phyloP scores from a whole-genome alignment of 371 early-diverging fungal species.

The Aphelidium insulamus region DNA sequence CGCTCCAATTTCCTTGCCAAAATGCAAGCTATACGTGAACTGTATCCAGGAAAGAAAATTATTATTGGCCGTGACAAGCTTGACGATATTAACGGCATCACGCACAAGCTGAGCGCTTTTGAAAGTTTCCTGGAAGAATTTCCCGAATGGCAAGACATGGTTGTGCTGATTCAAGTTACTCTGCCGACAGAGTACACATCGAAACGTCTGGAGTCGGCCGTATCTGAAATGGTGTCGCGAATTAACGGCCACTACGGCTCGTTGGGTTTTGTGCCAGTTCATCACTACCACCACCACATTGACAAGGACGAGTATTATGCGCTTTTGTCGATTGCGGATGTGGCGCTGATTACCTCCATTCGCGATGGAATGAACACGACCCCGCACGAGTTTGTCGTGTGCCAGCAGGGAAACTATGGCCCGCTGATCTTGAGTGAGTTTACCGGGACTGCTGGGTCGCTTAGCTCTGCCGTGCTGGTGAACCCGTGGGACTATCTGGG shows the following conservation, averaged over 20 bases:
- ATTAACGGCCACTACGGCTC: slow-evolving; percentile 89
- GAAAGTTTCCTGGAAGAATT: slow-evolving; percentile 71
- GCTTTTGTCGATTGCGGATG: slow-evolving; percentile 78
- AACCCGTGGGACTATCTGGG: slow-evolving; percentile 94
- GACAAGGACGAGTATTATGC: slow-evolving; percentile 86
- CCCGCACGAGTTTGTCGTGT: slow-evolving; percentile 90
- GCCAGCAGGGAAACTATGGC: slow-evolving; percentile 76
- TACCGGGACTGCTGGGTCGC: slow-evolving; percentile 85
- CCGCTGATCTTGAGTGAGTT: slow-evolving; percentile 89
- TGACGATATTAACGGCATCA: slow-evolving; percentile 94
- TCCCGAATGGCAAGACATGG: slow-evolving; percentile 76
- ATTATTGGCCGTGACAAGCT: slow-evolving; percentile 94
- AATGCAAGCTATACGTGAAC: slow-evolving; percentile 48
- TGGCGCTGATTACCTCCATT: slow-evolving; percentile 79
- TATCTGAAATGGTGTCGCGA: slow-evolving; percentile 68
- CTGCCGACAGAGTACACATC: slow-evolving; percentile 23
- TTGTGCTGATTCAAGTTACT: slow-evolving; percentile 69
- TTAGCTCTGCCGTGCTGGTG: slow-evolving; percentile 72
- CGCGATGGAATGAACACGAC: slow-evolving; percentile 99
- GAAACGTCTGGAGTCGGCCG: slow-evolving; percentile 48
- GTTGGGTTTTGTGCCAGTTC: slow-evolving; percentile 80
- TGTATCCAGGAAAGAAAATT: slow-evolving; percentile 82
- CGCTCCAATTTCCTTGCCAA: slow-evolving; percentile 34
- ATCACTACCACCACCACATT: slow-evolving; percentile 86
- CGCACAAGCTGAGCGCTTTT: slow-evolving; percentile 86